Percentiles rank a stretch among this genome's conserved stretches.
Conservation (phyloP, 1,139 yeast genomes). For the Candida gigantensis region DNA sequence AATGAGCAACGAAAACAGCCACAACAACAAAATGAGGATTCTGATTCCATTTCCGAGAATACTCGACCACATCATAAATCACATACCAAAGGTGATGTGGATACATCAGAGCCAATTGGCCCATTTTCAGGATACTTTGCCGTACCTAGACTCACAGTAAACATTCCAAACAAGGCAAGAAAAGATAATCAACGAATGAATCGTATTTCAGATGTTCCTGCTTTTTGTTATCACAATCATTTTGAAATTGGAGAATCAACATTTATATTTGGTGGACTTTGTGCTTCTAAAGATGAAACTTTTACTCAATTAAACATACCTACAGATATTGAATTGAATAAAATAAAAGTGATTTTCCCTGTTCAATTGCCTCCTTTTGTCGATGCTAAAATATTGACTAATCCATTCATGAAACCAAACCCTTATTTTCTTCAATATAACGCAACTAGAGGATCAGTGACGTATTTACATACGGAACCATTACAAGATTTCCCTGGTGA, state of each 20-base stretch:
- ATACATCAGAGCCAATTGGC: slow-evolving; percentile 20
- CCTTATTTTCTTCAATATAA: slow-evolving; percentile 30
- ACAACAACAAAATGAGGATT: not conserved
- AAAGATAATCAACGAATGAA: slow-evolving; percentile 12
- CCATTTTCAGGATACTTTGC: slow-evolving; percentile 34
- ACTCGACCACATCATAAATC: too few species aligned
- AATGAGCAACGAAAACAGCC: not conserved
- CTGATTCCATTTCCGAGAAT: too few species aligned
- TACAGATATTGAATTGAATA: slow-evolving; percentile 26
- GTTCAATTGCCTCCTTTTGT: slow-evolving; percentile 44
- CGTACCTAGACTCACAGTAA: slow-evolving; percentile 30
- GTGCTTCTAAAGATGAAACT: slow-evolving; percentile 19
- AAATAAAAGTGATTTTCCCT: slow-evolving; percentile 41
- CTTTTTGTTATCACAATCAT: slow-evolving; percentile 37
- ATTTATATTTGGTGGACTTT: slow-evolving; percentile 43
- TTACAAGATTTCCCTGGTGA: slow-evolving; percentile 29
- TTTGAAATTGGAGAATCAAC: slow-evolving; percentile 34
- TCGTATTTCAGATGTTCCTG: slow-evolving; percentile 22
- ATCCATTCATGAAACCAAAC: slow-evolving; percentile 37
- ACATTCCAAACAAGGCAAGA: slow-evolving; percentile 21
- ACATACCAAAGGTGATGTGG: too few species aligned
- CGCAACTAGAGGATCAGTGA: slow-evolving; percentile 35
- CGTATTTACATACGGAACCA: slow-evolving; percentile 27
- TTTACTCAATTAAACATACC: slow-evolving; percentile 41
- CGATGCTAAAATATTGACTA: slow-evolving; percentile 33